Evolutionary conservation across 78 protist genomes (phyloP).

Genomic region (Trichosphaerium sp.): DNA sequence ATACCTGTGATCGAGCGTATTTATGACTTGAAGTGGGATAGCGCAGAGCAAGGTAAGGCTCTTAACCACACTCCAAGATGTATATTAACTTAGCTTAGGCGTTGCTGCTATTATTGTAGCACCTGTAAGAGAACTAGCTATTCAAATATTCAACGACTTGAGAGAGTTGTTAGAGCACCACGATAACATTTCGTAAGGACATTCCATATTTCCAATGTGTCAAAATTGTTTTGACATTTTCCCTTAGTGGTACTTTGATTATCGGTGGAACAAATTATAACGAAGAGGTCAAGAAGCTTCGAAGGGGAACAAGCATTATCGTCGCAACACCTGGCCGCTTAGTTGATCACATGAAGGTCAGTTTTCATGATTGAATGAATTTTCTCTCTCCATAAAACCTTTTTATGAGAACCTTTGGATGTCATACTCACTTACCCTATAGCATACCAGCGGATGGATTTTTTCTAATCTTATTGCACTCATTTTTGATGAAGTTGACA

Average conservation of each 20-base stretch:
- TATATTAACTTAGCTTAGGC: background rate
- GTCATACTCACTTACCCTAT: background rate
- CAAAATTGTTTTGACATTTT: too few relatives aligned
- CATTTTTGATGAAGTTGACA: conserved; percentile 97
- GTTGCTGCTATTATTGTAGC: background rate
- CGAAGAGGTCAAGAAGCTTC: conserved; percentile 79
- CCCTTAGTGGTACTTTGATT: conserved; percentile 76
- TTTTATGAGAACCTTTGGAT: background rate
- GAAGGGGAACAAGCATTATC: conserved; percentile 87
- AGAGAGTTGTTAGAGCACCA: conserved; percentile 61
- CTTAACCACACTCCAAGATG: conserved; percentile 59
- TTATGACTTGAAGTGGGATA: conserved; percentile 36
- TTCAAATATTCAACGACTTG: conserved; percentile 80
- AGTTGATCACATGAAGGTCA: conserved; percentile 87
- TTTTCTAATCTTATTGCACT: conserved; percentile 74
- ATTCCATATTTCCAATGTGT: background rate
- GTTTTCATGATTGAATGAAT: background rate
- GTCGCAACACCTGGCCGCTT: conserved; percentile 99
- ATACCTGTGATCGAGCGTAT: conserved; percentile 91
- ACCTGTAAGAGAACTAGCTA: conserved; percentile 77
- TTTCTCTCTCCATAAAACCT: background rate
- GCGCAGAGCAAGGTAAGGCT: conserved; percentile 64
- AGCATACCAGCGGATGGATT: conserved; percentile 77
- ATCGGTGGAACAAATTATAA: conserved; percentile 90
- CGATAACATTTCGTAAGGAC: background rate